These are phyloP conservation scores for Cerrena zonata DNA, from an alignment of 1,284 basidiomycete genomes.

Conservation along the genomic window DNA sequence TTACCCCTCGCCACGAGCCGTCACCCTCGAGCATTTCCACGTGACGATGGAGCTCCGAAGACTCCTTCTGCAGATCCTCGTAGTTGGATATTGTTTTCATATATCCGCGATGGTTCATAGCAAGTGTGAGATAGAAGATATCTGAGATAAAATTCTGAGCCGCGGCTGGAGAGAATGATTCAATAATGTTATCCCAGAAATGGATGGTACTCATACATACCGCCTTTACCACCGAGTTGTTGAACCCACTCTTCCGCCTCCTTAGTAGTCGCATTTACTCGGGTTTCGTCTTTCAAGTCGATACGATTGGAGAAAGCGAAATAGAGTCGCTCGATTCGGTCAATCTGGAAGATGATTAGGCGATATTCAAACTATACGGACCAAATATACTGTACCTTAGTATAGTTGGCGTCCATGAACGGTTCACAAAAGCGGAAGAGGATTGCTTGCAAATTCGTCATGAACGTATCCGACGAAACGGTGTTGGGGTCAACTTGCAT, in stretches of 20 bases:
- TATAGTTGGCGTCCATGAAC: constrained; percentile 88
- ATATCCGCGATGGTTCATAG: constrained; percentile 83
- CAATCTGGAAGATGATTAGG: constrained; percentile 50
- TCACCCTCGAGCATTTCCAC: constrained; percentile 75
- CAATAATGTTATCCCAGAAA: constrained; percentile 1
- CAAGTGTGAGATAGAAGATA: constrained; percentile 83
- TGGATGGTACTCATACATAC: constrained; percentile 25
- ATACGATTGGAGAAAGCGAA: constrained; percentile 70
- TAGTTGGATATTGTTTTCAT: constrained; percentile 74
- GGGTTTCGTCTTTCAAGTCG: constrained; percentile 79
- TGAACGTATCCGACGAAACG: constrained; percentile 88
- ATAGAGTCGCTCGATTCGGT: constrained; percentile 85
- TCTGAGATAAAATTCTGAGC: constrained; percentile 93
- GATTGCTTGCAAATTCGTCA: constrained; percentile 84
- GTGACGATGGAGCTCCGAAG: constrained; percentile 75
- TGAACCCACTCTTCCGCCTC: constrained; percentile 74
- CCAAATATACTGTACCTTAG: constrained; percentile 56
- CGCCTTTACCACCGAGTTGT: constrained; percentile 39
- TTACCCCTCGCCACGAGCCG: constrained; percentile 71
- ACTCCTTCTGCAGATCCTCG: constrained; percentile 64
- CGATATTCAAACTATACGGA: not conserved
- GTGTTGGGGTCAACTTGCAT: constrained; percentile 84
- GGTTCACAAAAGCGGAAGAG: constrained; percentile 89
- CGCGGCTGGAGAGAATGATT: constrained; percentile 30
- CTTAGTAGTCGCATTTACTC: constrained; percentile 83